Evolutionary conservation across 345 rosid genomes (phyloP), one percentile per base, ranked within the genome.

Genomic region (Aquilaria malaccensis): DNA sequence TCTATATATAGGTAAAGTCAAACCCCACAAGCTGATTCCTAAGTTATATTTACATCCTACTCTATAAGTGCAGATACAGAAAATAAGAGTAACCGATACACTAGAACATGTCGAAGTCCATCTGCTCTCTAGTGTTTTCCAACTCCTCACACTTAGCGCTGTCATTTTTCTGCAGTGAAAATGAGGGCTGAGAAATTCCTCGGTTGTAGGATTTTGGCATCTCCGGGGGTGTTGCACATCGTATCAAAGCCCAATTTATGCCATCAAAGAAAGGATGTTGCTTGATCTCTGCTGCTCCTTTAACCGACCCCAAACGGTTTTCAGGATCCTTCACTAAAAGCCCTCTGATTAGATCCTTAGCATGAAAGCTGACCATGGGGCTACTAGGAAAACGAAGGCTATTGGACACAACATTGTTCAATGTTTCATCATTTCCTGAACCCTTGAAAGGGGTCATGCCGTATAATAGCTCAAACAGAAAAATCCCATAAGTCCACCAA

Each of bases 401-500:
- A 62, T 68, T 69, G 0, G 88, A 84, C 11, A 80, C 90, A 15
- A 87, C 85, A 58, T 87, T 84, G 55, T 86, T 63, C 60, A 87
- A 66, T 10, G 95, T 82, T 70, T 84, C 95, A 5, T 87, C 95
- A 3, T 84, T 82, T 66, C 76, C 81, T 0, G 72, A 72, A 37
- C 95, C 95, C 73, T 87, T 87, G 80, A 87, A 84, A 1, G 90
- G 95, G 0, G 90, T 87, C 74, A 62, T 82, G 14, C 95, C 88
- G 30, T 82, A 87, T 45, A 87, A 61, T 51, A 87, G 79, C 76
- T 87, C 95, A 43, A 74, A 87, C 61, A 87, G 67, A 67, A 87
- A 84, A 65, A 87, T 82, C 13, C 95, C 95, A n/a, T 79, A 84
- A 3, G 85, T 87, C 90, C 95, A 87, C 95, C 95, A 87, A 64